phyloP scores from a whole-genome alignment of 768 basidiomycete species.

The Tephrocybe rancida region DNA sequence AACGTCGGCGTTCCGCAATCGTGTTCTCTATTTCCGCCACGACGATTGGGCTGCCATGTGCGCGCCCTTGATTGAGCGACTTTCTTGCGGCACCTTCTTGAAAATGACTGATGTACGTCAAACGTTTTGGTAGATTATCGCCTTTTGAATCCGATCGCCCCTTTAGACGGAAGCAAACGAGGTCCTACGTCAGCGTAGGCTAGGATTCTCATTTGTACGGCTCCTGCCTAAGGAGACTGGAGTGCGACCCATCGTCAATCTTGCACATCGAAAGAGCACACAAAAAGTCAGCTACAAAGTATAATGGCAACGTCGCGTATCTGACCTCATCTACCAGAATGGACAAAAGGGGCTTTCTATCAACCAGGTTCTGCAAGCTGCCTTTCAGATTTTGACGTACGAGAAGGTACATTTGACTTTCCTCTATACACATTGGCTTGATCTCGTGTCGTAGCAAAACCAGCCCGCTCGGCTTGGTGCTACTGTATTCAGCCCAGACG shows the following conservation, averaged over 20 bases:
- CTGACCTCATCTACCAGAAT: slow-evolving; percentile 24
- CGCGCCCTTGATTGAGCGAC: slow-evolving; percentile 74
- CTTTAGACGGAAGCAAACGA: slow-evolving; percentile 64
- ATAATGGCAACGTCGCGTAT: slow-evolving; percentile 1
- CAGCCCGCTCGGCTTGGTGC: slow-evolving; percentile 72
- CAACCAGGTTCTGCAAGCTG: slow-evolving; percentile 82
- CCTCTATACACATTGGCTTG: background rate
- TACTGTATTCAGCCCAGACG: slow-evolving; percentile 81
- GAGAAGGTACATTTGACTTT: slow-evolving; percentile 62
- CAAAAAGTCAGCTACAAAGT: slow-evolving; percentile 27
- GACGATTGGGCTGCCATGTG: slow-evolving; percentile 92
- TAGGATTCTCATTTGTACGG: slow-evolving; percentile 86
- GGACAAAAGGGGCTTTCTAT: slow-evolving; percentile 59
- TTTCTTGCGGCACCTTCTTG: slow-evolving; percentile 71
- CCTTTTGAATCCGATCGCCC: background rate
- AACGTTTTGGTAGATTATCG: background rate
- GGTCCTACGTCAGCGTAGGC: slow-evolving; percentile 66
- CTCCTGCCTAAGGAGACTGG: slow-evolving; percentile 94
- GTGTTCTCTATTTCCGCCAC: slow-evolving; percentile 89
- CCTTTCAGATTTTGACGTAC: slow-evolving; percentile 86
- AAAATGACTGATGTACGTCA: slow-evolving; percentile 64
- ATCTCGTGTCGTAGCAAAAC: slow-evolving; percentile 46
- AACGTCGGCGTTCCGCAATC: slow-evolving; percentile 81
- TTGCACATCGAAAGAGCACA: slow-evolving; percentile 53
- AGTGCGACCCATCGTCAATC: slow-evolving; percentile 92